Base-by-base conservation (phyloP, 2,329 filamentous ascomycete species). In the Colletotrichum sp. region DNA sequence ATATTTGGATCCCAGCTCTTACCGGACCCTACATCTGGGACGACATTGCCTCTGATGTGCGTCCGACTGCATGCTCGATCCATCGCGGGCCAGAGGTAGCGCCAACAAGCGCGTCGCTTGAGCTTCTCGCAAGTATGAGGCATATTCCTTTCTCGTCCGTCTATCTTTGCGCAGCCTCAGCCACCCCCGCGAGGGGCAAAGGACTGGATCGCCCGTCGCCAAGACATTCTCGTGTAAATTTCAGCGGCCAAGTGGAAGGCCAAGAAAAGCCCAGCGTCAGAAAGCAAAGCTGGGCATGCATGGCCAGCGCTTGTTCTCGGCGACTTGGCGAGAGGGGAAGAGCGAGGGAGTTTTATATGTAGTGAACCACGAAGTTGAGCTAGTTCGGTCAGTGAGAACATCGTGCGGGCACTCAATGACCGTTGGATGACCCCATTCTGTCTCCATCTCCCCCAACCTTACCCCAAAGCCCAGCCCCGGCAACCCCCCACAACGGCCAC, bases 291-390 rank as follows among this genome's bases (percentile, higher is more conserved):
- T 75, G 64, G 70, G 73, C 73, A 73, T 73, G 73, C 73, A 75
- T 32, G 72, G 48, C 68, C 34, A 67, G 68, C 58, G 70, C 43
- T 73, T 75, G 64, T 32, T 55, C 70, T 76, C 70, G 64, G 74
- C 36, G 43, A 69, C 74, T 76, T 76, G 74, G 74, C 74, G 36
- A 30, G 74, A 76, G 74, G 74, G 72, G 72, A 48, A 36, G 58
- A 15, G n/a, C 9, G 32, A 36, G n/a, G 8, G 26, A 34, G 15
- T 63, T 28, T 63, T 63, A 52, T 63, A 36, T 61, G 24, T 63
- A 38, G 13, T 34, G 26, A 63, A 52, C 34, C 26, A 12, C n/a
- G 18, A 70, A 36, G 30, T 52, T 63, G 21, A 16, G 9, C 26
- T 52, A 52, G 28, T n/a, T 52, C 28, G 9, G 2, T 38, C n/a